Percentiles rank a stretch among this genome's conserved stretches.
Evolutionary conservation across 2,329 filamentous ascomycete species (phyloP).

Genomic region (Reticulascus tulasneorum): DNA sequence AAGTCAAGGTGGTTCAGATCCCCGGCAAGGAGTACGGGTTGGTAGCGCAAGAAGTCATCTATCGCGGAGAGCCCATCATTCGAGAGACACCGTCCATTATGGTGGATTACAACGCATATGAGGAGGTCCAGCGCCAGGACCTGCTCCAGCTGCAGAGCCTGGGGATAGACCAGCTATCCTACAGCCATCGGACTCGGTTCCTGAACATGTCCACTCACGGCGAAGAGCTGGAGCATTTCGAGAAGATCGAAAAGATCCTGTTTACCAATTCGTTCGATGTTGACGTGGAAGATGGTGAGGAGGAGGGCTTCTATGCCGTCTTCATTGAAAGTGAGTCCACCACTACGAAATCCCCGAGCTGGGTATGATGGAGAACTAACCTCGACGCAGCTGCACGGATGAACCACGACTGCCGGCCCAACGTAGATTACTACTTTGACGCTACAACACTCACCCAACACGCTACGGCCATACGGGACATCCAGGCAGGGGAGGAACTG

Average conservation of each 20-base stretch:
- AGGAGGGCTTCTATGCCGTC: constrained; percentile 30
- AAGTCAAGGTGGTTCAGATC: constrained; percentile 30
- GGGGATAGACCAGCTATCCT: constrained; percentile 26
- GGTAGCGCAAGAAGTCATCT: constrained; percentile 27
- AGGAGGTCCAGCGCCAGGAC: constrained; percentile 20
- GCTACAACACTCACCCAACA: constrained; percentile 32
- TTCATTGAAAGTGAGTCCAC: constrained; percentile 30
- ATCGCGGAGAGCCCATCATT: constrained; percentile 33
- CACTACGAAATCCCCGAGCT: fast-evolving
- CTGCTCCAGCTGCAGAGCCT: constrained; percentile 26
- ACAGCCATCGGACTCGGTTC: constrained; percentile 23
- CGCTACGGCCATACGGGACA: constrained; percentile 33
- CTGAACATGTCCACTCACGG: constrained; percentile 35
- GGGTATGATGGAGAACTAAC: not conserved
- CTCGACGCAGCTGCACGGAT: constrained; percentile 29
- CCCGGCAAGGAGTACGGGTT: constrained; percentile 42
- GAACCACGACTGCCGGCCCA: constrained; percentile 43
- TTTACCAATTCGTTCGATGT: constrained; percentile 37
- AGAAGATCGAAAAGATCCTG: constrained; percentile 30
- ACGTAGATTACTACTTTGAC: constrained; percentile 40
- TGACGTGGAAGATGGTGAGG: constrained; percentile 22
- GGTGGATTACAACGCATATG: constrained; percentile 34
- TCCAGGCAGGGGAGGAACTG: constrained; percentile 37
- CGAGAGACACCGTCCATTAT: constrained; percentile 32
- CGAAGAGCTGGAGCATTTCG: constrained; percentile 17